Conservation (phyloP, 1,284 basidiomycete genomes). For the Austroboletus rostrupii region DNA sequence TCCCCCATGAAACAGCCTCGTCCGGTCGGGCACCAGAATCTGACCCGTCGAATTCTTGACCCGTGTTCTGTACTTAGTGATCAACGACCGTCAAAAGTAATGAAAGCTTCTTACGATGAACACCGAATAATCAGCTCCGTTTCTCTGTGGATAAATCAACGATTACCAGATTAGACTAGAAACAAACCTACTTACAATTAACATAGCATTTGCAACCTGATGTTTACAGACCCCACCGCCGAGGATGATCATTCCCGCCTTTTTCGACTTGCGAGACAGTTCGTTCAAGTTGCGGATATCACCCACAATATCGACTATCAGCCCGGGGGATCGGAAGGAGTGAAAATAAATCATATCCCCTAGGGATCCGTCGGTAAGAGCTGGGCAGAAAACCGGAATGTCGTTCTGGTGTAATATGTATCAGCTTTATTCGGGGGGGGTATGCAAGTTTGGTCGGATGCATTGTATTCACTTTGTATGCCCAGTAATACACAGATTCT, state of each 20-base stretch:
- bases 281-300: constrained; percentile 95
- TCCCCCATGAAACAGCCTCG: constrained; percentile 99
- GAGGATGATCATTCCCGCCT: constrained; percentile 97
- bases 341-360: constrained; percentile 99
- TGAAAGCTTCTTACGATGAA: constrained; percentile 68
- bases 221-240: constrained; percentile 99
- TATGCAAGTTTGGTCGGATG: constrained; percentile 14
- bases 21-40: constrained; percentile 97
- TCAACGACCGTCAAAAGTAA: constrained; percentile 4
- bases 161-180: background rate
- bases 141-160: constrained; percentile 57
- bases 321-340: constrained; percentile 86
- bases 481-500: constrained; percentile 98
- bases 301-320: constrained; percentile 90
- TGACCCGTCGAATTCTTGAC: constrained; percentile 98
- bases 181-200: constrained; percentile 66
- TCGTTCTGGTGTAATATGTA: constrained; percentile 66
- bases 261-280: constrained; percentile 80
- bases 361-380: constrained; percentile 94
- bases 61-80: constrained; percentile 70
- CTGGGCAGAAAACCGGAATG: constrained; percentile 98
- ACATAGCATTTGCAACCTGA: constrained; percentile 98
- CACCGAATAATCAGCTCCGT: constrained; percentile 96
- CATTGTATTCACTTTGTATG: constrained; percentile 79
- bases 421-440: constrained; percentile 24